phyloP scores from a whole-genome alignment of 2,329 filamentous ascomycete genomes.

The Anisogramma anomala region DNA sequence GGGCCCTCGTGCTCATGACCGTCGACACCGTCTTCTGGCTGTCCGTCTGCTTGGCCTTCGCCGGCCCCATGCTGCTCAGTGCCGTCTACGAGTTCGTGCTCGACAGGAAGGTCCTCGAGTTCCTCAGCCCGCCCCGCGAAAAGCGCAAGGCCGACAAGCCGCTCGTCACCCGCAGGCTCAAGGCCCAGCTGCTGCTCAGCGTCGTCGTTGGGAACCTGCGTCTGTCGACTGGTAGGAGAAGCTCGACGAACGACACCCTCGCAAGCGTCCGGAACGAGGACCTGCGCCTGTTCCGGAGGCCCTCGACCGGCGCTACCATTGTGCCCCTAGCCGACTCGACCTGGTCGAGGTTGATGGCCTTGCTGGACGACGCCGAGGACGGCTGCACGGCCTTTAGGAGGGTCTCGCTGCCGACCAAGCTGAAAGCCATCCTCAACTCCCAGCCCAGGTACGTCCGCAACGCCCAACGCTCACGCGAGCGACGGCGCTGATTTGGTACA shows the following conservation, averaged over 20 bases:
- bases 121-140: conserved; percentile 7
- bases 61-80: conserved; percentile 22
- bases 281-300: not conserved
- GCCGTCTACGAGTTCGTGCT: conserved; percentile 22
- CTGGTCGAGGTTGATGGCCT: conserved; percentile 21
- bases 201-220: conserved; percentile 23
- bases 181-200: conserved; percentile 20
- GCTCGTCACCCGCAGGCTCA: conserved; percentile 10
- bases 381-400: conserved; percentile 8
- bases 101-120: conserved; percentile 18
- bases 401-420: conserved; percentile 18
- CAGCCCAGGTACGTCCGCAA: conserved; percentile 3
- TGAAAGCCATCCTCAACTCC: conserved; percentile 3
- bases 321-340: conserved; percentile 19
- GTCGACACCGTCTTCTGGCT: conserved; percentile 21
- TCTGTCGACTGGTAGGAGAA: conserved; percentile 17
- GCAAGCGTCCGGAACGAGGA: not conserved
- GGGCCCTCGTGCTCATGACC: conserved; percentile 15
- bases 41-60: conserved; percentile 19
- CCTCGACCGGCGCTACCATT: not conserved
- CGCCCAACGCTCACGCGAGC: not conserved
- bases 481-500: not conserved
- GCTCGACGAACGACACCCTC: not conserved
- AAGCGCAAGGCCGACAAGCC: not conserved
- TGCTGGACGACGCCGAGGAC: conserved; percentile 21